These are phyloP conservation scores for Syzygium jambos DNA, from an alignment of 345 rosid species.

Conservation along the genomic window DNA sequence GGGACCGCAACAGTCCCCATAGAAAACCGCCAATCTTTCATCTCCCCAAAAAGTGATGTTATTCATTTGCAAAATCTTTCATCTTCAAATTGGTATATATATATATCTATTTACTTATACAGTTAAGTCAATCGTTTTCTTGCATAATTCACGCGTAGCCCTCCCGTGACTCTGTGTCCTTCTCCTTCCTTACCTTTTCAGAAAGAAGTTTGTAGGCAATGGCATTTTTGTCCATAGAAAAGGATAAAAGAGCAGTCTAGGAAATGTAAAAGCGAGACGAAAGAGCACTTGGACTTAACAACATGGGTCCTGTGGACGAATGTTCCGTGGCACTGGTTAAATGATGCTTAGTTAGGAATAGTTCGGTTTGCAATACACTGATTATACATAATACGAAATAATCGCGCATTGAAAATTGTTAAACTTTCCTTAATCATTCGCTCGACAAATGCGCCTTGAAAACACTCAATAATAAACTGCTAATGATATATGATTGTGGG, in stretches of 20 bases:
- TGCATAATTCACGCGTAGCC: background rate
- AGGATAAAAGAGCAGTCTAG: background rate
- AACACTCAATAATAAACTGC: background rate
- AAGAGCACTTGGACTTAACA: background rate
- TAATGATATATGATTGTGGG: background rate
- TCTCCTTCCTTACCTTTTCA: background rate
- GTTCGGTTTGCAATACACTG: background rate
- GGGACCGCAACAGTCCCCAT: too few relatives aligned
- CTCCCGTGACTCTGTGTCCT: background rate
- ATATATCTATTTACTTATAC: rapidly evolving
- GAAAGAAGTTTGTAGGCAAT: background rate
- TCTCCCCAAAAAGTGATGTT: background rate
- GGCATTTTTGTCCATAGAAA: background rate
- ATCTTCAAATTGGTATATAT: too few relatives aligned
- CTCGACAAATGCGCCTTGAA: background rate
- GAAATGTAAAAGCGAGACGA: background rate
- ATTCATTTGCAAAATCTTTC: background rate
- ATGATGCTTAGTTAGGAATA: background rate
- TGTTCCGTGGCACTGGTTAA: background rate
- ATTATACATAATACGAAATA: background rate
- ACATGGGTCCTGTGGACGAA: too few relatives aligned
- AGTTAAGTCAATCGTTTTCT: background rate
- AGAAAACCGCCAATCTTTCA: background rate
- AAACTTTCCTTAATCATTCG: background rate
- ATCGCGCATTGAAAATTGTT: background rate